Conservation (phyloP, 345 rosid species). For the Eucalyptus victrix region DNA sequence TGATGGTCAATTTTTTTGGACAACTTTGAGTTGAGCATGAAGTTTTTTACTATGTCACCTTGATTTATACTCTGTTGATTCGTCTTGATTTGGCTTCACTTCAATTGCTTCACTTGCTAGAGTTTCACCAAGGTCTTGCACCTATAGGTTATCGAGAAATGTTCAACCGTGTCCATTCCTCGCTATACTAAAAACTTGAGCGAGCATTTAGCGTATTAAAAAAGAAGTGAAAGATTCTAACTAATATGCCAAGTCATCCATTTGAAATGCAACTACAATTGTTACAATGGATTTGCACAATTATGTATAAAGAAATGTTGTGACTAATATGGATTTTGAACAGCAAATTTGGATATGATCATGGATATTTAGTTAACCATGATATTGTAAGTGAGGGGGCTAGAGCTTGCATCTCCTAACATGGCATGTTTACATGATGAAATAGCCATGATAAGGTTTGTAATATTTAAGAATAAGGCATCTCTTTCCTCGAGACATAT, state of each 20-base stretch:
- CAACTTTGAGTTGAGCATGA: not conserved
- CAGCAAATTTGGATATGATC: accelerated
- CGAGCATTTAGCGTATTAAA: not conserved
- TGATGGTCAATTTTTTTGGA: not conserved
- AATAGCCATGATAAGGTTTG: no score
- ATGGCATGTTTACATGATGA: no score
- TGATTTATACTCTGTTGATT: not conserved
- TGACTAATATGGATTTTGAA: accelerated
- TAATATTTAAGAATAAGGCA: no score
- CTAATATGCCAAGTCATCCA: no score
- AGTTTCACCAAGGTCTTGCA: not conserved
- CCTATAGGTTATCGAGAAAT: not conserved
- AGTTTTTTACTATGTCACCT: not conserved
- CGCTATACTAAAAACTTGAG: not conserved
- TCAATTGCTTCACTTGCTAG: not conserved
- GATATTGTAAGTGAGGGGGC: not conserved
- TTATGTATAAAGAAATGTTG: accelerated
- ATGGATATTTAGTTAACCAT: not conserved
- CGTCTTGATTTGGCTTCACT: not conserved
- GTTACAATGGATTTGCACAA: not conserved
- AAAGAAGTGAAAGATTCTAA: not conserved
- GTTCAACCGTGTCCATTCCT: accelerated
- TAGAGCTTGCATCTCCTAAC: not conserved
- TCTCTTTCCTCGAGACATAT: not conserved
- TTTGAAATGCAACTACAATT: not conserved